Evolutionary conservation across 352 stramenopile species (phyloP).

Genomic region (Pythium guiyangense): DNA sequence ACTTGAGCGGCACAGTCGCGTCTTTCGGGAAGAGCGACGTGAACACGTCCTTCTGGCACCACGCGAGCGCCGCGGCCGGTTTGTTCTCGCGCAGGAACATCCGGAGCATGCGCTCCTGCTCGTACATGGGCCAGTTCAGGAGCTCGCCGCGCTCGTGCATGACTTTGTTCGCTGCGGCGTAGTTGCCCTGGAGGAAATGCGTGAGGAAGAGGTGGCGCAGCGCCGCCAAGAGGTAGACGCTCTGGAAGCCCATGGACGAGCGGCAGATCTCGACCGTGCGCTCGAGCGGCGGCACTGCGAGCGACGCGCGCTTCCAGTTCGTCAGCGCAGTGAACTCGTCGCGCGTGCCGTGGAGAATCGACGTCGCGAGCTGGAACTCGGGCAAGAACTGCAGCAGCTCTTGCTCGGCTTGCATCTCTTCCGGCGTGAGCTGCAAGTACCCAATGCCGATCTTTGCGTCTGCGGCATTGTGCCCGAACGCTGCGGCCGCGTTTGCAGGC

Average conservation of each 20-base stretch:
- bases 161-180: slow-evolving; percentile 36
- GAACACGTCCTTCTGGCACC: slow-evolving; percentile 60
- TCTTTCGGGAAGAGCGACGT: slow-evolving; percentile 49
- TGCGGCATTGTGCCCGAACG: too few relatives aligned
- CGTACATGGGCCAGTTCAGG: slow-evolving; percentile 61
- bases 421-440: slow-evolving; percentile 49
- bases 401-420: slow-evolving; percentile 62
- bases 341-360: slow-evolving; percentile 37
- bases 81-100: slow-evolving; percentile 53
- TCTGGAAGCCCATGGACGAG: slow-evolving; percentile 71
- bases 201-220: slow-evolving; percentile 59
- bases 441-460: slow-evolving; percentile 60
- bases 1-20: slow-evolving; percentile 60
- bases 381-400: slow-evolving; percentile 57
- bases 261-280: slow-evolving; percentile 73
- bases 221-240: slow-evolving; percentile 53
- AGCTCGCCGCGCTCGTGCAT: slow-evolving; percentile 68
- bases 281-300: slow-evolving; percentile 49
- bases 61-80: slow-evolving; percentile 33
- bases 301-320: slow-evolving; percentile 43
- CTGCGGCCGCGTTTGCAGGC: slow-evolving; percentile 17
- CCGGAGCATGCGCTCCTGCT: slow-evolving; percentile 70
- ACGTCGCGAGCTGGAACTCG: slow-evolving; percentile 65
- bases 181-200: slow-evolving; percentile 61
- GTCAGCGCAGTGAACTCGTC: slow-evolving; percentile 29